Conservation (phyloP, 352 stramenopile species). For the Phytophthora melonis region DNA sequence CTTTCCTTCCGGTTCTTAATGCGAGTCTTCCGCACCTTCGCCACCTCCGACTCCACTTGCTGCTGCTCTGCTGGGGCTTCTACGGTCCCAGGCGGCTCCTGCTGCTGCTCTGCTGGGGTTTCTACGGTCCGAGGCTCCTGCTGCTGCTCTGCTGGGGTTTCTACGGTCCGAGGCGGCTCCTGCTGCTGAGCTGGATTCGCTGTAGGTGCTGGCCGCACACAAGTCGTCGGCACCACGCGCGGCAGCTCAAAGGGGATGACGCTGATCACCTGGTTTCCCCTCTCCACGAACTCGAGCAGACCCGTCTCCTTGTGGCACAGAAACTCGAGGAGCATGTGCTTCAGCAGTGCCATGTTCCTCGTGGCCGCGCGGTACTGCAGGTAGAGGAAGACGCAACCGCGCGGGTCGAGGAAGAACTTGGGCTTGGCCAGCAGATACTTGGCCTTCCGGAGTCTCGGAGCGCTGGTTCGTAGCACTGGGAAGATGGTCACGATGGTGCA, state of each 20-base stretch:
- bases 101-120: background rate
- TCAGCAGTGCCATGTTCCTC: conserved; percentile 48
- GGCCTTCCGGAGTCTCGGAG: conserved; percentile 7
- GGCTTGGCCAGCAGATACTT: conserved; percentile 43
- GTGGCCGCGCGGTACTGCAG: conserved; percentile 48
- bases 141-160: background rate
- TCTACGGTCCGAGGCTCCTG: background rate
- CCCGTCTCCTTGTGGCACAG: conserved; percentile 28
- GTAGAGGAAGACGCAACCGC: conserved; percentile 50
- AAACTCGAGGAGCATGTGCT: conserved; percentile 56
- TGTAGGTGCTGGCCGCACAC: background rate
- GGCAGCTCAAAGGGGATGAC: conserved; percentile 49
- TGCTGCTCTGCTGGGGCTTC: background rate
- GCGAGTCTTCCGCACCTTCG: background rate
- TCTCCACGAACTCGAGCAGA: conserved; percentile 39
- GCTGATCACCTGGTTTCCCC: conserved; percentile 42
- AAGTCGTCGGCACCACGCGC: background rate
- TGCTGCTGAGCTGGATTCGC: background rate
- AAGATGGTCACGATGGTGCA: conserved; percentile 55
- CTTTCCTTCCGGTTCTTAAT: conserved; percentile 2
- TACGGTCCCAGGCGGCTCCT: background rate
- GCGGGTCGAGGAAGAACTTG: conserved; percentile 28
- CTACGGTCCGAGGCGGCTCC: background rate
- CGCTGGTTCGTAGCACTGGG: conserved; percentile 35
- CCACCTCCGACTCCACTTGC: background rate